Evolutionary conservation across 164 flowering plant species (phyloP).

Genomic region (Litsea cubeba): DNA sequence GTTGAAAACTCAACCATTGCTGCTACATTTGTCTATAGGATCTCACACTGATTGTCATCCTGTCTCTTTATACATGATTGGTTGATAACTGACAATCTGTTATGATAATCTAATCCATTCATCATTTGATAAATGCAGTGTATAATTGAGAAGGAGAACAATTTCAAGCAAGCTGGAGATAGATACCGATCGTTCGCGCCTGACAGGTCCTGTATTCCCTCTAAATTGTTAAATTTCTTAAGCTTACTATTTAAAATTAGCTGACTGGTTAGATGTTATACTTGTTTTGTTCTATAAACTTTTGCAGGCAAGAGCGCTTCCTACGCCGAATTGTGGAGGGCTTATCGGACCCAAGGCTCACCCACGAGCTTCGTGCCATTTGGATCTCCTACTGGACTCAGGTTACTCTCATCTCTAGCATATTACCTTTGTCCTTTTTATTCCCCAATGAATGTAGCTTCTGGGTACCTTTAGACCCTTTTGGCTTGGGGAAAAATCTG

Average conservation of each 20-base stretch:
- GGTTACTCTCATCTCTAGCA: slow-evolving; percentile 30
- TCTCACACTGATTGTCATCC: no score
- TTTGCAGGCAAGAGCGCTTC: slow-evolving; percentile 80
- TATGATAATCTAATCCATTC: not conserved
- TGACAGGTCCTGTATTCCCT: slow-evolving; percentile 49
- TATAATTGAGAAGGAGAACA: slow-evolving; percentile 82
- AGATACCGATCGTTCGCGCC: slow-evolving; percentile 80
- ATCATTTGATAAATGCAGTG: slow-evolving; percentile 33
- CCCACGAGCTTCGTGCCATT: slow-evolving; percentile 74
- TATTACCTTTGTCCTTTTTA: not conserved
- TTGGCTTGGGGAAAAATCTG: no score
- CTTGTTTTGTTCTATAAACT: not conserved
- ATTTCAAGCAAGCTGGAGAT: slow-evolving; percentile 96
- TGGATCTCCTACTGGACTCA: slow-evolving; percentile 92
- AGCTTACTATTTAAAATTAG: not conserved
- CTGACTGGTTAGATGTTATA: not conserved
- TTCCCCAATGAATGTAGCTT: not conserved
- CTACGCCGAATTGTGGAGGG: slow-evolving; percentile 57
- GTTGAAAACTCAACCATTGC: not conserved
- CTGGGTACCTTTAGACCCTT: not conserved
- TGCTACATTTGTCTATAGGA: no score
- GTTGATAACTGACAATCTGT: not conserved
- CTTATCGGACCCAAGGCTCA: slow-evolving; percentile 75
- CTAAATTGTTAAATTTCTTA: not conserved
- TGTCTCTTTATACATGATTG: not conserved